A percentile compares a stretch with the other conserved stretches of the same genome.
Conservation (phyloP, 768 basidiomycete genomes). For the Boletus subparvulus region DNA sequence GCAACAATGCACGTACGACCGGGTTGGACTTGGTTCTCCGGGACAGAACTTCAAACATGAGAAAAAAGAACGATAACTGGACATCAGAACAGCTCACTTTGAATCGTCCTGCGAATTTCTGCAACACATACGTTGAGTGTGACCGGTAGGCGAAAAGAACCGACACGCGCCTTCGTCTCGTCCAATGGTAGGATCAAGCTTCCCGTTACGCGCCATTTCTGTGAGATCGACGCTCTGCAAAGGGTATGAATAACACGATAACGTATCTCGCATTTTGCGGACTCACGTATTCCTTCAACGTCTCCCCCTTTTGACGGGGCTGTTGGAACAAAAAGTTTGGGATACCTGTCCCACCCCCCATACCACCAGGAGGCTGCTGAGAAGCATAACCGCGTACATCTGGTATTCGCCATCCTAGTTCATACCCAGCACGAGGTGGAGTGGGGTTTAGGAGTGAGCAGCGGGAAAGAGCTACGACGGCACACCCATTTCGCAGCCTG, state of each 20-base stretch:
- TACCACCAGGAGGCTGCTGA: constrained; percentile 42
- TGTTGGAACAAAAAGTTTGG: constrained; percentile 58
- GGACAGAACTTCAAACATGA: constrained; percentile 59
- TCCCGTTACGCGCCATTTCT: constrained; percentile 77
- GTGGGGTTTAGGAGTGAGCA: not conserved
- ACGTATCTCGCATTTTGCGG: constrained; percentile 10
- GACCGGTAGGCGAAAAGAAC: not conserved
- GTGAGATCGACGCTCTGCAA: constrained; percentile 79
- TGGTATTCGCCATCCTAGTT: not conserved
- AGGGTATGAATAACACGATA: not conserved
- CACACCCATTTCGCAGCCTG: constrained; percentile 19
- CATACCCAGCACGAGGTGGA: not conserved
- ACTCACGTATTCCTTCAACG: constrained; percentile 75
- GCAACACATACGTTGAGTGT: constrained; percentile 2
- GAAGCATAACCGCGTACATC: constrained; percentile 45
- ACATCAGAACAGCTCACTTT: constrained; percentile 53
- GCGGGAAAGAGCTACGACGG: constrained; percentile 9
- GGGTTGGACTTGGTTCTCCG: constrained; percentile 91
- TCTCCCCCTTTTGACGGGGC: constrained; percentile 77
- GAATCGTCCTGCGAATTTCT: constrained; percentile 89
- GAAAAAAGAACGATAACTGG: not conserved
- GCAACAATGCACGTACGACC: constrained; percentile 51
- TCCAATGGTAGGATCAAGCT: constrained; percentile 89
- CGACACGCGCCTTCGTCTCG: constrained; percentile 65
- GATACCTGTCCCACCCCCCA: constrained; percentile 42